A percentile compares a stretch with the other conserved stretches of the same genome.
These are phyloP conservation scores for Aspergillus haitiensis DNA, from an alignment of 495 filamentous ascomycete species.

Conservation along the genomic window DNA sequence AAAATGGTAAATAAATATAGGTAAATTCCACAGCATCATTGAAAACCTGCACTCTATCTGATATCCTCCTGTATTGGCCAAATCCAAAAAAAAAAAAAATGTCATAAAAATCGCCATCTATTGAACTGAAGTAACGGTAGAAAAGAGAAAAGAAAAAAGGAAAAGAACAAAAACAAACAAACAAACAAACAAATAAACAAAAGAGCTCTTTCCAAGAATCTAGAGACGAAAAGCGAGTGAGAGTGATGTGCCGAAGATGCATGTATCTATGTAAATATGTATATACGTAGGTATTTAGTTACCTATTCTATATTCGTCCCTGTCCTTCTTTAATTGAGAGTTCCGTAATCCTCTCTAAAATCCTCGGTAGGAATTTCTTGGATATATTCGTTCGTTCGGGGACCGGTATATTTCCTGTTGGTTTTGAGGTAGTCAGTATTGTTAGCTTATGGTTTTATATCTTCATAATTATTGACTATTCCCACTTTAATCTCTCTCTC, in stretches of 20 bases:
- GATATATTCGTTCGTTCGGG: conserved; percentile 53
- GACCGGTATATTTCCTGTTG: conserved; percentile 54
- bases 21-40: no score
- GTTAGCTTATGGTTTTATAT: no score
- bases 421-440: neutral
- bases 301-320: neutral
- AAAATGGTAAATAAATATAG: neutral
- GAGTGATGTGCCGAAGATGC: no score
- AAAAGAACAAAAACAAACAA: no score
- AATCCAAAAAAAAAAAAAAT: neutral
- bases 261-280: neutral
- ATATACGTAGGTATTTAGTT: no score
- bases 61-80: neutral
- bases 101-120: no score
- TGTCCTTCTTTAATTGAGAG: conserved; percentile 15
- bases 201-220: neutral
- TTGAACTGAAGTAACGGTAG: neutral
- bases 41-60: neutral
- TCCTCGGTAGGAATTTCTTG: conserved; percentile 41
- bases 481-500: neutral
- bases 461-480: neutral
- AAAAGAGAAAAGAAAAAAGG: no score
- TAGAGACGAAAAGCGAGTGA: no score
- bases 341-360: conserved; percentile 26
- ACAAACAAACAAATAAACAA: neutral